Evolutionary conservation across 371 early-diverging fungal genomes (phyloP), one percentile per base, ranked within the genome.

Genomic region (Mortierella sp.): DNA sequence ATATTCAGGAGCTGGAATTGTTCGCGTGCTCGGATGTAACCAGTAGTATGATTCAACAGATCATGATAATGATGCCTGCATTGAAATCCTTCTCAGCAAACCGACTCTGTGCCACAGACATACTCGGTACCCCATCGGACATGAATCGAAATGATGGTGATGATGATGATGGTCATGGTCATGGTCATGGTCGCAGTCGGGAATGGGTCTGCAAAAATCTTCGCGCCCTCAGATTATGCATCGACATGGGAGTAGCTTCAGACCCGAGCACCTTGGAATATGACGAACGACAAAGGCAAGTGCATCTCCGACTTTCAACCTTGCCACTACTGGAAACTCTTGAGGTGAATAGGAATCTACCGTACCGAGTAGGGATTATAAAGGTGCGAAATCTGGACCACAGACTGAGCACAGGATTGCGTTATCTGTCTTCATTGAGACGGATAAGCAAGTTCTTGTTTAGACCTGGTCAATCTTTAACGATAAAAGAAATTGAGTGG

Each of bases 301-400:
- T 55, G 18, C 55, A 55, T 30, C 55, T 10, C 5, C 24, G 28
- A 55, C 55, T 55, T 28, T 24, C 55, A 30, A 55, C 24, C 10
- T 26, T 55, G 12, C 18, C 10, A 24, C 10, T 2, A 12, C 12
- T 55, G 12, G 55, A 55, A 55, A 5, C 28, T 14, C 55, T 55
- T 28, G 55, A 55, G 55, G 28, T 55, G 55, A 55, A 6, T 55
- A 55, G 55, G 28, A 18, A 51, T 8, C 51, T 51, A 51, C n/a
- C 35, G 11, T 32, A 32, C 35, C 30, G 58, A 18, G 26, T 6
- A 30, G 35, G 30, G 11, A 51, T 51, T n/a, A 8, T n/a, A 51
- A 51, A 51, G n/a, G 51, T 32, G 24, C 58, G 58, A 12, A 58
- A 30, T 10, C 20, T 58, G 58, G 58, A 58, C 35, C 58, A 58